These are phyloP conservation scores for Digitaria exilis DNA, from an alignment of 202 grass and related monocot species.

Conservation along the genomic window DNA sequence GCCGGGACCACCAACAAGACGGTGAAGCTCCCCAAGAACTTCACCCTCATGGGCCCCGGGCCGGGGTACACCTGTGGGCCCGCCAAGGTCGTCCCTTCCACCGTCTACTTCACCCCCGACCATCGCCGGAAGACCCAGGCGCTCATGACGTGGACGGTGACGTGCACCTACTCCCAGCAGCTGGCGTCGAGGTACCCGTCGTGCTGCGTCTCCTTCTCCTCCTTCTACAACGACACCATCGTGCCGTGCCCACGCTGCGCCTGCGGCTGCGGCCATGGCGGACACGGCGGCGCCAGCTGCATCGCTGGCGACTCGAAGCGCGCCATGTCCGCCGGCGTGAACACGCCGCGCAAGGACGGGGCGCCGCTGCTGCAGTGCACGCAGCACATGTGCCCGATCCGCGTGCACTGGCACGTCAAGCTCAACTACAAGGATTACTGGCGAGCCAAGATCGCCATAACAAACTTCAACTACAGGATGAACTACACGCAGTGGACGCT, in stretches of 20 bases:
- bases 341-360: constrained; percentile 84
- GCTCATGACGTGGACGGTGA: constrained; percentile 91
- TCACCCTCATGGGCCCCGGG: constrained; percentile 75
- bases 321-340: constrained; percentile 55
- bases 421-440: constrained; percentile 99
- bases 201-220: constrained; percentile 91
- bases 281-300: constrained; percentile 20
- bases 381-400: constrained; percentile 86
- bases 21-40: constrained; percentile 81
- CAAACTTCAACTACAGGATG: constrained; percentile 91
- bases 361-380: constrained; percentile 83
- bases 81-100: constrained; percentile 70
- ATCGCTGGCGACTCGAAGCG: constrained; percentile 73
- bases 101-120: constrained; percentile 65
- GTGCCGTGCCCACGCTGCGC: constrained; percentile 75
- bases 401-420: constrained; percentile 97
- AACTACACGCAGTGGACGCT: constrained; percentile 99
- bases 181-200: constrained; percentile 74
- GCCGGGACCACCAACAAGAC: constrained; percentile 93
- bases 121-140: constrained; percentile 80
- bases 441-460: constrained; percentile 88
- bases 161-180: constrained; percentile 85
- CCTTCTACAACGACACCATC: constrained; percentile 96
- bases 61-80: constrained; percentile 88
- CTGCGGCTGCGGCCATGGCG: constrained; percentile 71